Evolutionary conservation across 768 basidiomycete genomes (phyloP), one percentile per base, ranked within the genome.

Genomic region (Boletales sp.): DNA sequence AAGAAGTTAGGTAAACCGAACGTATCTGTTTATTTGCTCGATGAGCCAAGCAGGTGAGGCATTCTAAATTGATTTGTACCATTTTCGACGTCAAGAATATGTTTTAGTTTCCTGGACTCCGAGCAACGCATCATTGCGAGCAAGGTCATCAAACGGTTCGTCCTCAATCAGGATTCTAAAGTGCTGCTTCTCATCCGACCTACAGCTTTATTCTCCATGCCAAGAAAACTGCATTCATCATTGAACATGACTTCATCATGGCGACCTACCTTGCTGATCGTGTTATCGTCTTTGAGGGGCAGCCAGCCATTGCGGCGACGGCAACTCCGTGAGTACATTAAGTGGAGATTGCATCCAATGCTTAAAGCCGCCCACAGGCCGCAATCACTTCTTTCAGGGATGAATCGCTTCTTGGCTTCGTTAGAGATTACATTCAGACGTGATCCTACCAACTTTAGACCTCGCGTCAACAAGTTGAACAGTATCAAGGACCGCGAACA

Each of bases 201-300:
- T 35, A 8, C 49, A 88, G 87, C 42, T 97, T 95, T 72, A 91
- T 99, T 63, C 83, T 98, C 29, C 90, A 97, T 64, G 82, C 93
- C 13, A 97, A 97, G 77, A 94, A 94, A 74, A 98, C 94, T 1
- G 97, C 97, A 0, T 97, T 99, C 68, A 81, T 99, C 61, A 97
- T 99, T 64, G 97, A 99, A 79, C 97, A 99, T 83, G 95, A 98
- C 76, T 97, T 99, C 71, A 97, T 98, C 75, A 97, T 97, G 95
- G 94, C 95, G 4, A 97, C 95, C 2, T 98, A 99, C 70, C 88
- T 99, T 48, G 95, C 97, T 37, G 97, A 99, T 67, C 88, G 95
- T 40, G 93, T 97, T 61, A 93, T 95, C 52, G 92, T 94, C 12
- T 94, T 92, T 60, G 86, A 89, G 66, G 90, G 90, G 35, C 70